Evolutionary conservation across 371 early-diverging fungal genomes (phyloP), one percentile per base, ranked within the genome.

Genomic region (Mortierella sp.): DNA sequence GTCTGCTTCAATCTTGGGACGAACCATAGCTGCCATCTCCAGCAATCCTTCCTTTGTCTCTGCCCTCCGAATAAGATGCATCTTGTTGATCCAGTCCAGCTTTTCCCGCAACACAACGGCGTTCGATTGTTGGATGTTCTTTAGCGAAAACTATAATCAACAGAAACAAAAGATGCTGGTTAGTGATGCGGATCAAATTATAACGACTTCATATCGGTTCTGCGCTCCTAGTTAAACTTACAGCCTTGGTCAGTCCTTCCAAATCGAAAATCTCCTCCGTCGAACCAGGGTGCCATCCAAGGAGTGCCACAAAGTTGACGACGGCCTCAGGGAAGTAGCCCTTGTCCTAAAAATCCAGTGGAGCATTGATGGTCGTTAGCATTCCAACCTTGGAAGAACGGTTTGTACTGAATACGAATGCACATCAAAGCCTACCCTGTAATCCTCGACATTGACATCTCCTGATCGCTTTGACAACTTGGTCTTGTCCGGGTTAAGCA

Each of bases 281-380:
- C 0, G 88, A 68, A 6, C 87, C 89, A 0, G 96, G 93, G 39
- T 91, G 88, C 96, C 97, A 97, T 34, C 98, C 97, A 16, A 97
- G 86, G 24, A 96, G 87, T 0, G 96, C 96, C 2, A 95, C 93
- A 86, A 96, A 97, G 85, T 97, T 98, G 29, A 94, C 89, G 9
- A 98, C 79, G 0, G 97, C 95, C 77, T 95, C 94, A 0, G 97
- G 96, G n/a, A 96, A 81, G 80, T 95, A 96, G 0, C 97, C 97
- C 40, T 93, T 91, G 34, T 92, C 88, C 87, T 90, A 80, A 39
- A n/a, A 77, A 78, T 11, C 4, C 39, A 44, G 24, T 10, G 0
- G 16, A 52, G 22, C 24, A 16, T 10, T 45, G 44, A 14, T 5
- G n/a, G 13, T 16, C 8, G 14, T 26, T n/a, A 40, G 45, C 19